A percentile compares a stretch with the other conserved stretches of the same genome.
Conservation (phyloP, 805 yeast genomes). For the Metschnikowia lachancei region DNA sequence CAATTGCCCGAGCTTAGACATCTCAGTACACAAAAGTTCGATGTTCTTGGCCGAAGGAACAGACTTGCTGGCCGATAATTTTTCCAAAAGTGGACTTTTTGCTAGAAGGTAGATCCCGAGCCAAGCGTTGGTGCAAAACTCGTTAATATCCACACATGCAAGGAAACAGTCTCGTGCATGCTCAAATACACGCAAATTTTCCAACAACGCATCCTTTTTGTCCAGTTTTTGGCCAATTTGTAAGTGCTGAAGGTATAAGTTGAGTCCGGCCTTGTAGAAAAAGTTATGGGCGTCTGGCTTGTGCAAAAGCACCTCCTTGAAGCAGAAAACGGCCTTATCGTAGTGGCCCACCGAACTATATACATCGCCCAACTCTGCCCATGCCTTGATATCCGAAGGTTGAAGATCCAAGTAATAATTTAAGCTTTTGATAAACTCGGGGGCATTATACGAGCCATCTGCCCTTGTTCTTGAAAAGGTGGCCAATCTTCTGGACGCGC, state of each 20-base stretch:
- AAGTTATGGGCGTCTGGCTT: constrained; percentile 69
- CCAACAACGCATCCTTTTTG: constrained; percentile 32
- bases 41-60: constrained; percentile 21
- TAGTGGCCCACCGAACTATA: constrained; percentile 61
- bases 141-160: constrained; percentile 76
- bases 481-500: constrained; percentile 37
- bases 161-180: constrained; percentile 50
- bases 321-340: constrained; percentile 62
- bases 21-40: constrained; percentile 22
- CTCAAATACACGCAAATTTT: constrained; percentile 23
- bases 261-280: constrained; percentile 57
- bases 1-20: constrained; percentile 23
- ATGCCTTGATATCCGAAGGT: constrained; percentile 73
- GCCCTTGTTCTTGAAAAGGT: constrained; percentile 28
- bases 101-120: constrained; percentile 50
- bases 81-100: constrained; percentile 13
- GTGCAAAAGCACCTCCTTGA: constrained; percentile 66
- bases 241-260: constrained; percentile 32
- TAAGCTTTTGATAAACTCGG: constrained; percentile 53
- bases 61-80: constrained; percentile 17
- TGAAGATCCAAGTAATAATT: constrained; percentile 53
- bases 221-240: constrained; percentile 13
- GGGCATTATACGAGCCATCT: constrained; percentile 20
- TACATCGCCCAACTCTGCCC: constrained; percentile 74
- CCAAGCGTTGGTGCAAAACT: constrained; percentile 71